Base-by-base conservation (phyloP, 805 yeast genomes). In the Teunomyces barrocoloradensis region DNA sequence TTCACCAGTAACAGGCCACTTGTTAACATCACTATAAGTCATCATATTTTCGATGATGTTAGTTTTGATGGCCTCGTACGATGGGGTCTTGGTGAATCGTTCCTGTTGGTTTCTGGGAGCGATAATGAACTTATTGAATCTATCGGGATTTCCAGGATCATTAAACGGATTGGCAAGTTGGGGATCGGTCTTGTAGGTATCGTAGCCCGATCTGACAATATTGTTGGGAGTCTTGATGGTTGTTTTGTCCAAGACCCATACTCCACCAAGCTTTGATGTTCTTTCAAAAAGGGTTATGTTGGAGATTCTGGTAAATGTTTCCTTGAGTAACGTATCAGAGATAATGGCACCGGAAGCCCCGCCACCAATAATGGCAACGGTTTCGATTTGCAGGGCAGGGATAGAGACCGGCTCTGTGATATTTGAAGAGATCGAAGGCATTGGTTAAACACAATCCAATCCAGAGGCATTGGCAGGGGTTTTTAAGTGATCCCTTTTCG, bases 311-410 rank as follows among this genome's bases (percentile, higher is more conserved):
- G 54, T 48, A 20, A 20, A 37, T 10, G 30, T 35, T 47, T 75
- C 78, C 43, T 66, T 57, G 3, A 73, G 52, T 10, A 76, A 53
- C 0, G 69, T 38, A 40, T 75, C 79, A 6, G 75, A 57, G 0
- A 69, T 58, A 40, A 76, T 66, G 18, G 76, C 70, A 5, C 80
- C 81, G 3, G 76, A 68, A 5, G 81, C 79, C 11, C 81, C 81
- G n/a, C 77, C 80, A 4, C 81, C 80, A 28, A 76, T 73, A 27
- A 77, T 64, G 15, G 78, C 80, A 6, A 75, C 55, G 4, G 63
- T 55, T 42, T 56, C 58, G 18, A 64, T 57, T 20, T 49, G 55
- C 29, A 11, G 29, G 3, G 17, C 13, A 23, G 40, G 40, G 11
- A 20, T 32, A 25, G 17, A 43, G 32, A n/a, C 40, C 11, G 40